Evolutionary conservation across 208 protist species (phyloP).

Genomic region (Leishmania guyanensis): DNA sequence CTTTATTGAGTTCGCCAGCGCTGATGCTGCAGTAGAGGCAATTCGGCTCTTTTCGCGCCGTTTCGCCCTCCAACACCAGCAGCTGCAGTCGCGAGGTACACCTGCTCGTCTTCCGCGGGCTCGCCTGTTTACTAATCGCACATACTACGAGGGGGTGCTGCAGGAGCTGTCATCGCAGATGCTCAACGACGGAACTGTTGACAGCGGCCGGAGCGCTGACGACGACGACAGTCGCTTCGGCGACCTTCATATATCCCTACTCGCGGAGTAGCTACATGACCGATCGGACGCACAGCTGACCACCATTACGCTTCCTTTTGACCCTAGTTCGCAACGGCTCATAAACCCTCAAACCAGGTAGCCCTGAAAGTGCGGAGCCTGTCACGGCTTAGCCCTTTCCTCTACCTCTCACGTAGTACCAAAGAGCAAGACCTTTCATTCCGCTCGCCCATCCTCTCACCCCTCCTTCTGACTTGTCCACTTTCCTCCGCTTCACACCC

Average conservation of each 20-base stretch:
- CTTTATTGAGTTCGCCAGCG: conserved; percentile 65
- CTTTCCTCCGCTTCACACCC: background rate
- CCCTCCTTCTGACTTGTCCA: background rate
- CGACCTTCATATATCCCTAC: conserved; percentile 46
- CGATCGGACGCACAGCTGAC: background rate
- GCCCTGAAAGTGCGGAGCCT: background rate
- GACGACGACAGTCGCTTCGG: conserved; percentile 29
- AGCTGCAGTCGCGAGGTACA: background rate
- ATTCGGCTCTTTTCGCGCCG: conserved; percentile 44
- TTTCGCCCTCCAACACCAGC: conserved; percentile 17
- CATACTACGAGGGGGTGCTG: conserved; percentile 56
- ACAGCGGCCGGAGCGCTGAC: conserved; percentile 6
- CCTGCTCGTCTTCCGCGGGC: conserved; percentile 14
- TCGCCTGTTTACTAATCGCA: conserved; percentile 48
- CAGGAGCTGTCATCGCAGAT: conserved; percentile 24
- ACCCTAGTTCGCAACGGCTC: background rate
- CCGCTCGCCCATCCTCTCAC: background rate
- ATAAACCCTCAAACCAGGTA: background rate
- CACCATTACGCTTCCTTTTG: background rate
- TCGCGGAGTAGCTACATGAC: conserved; percentile 36
- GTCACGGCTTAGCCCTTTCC: background rate
- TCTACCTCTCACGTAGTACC: background rate
- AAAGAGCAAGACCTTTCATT: background rate
- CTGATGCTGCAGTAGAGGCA: conserved; percentile 53
- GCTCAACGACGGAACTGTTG: conserved; percentile 6